These are phyloP conservation scores for Neonectria coccinea DNA, from an alignment of 2,329 filamentous ascomycete genomes.

Conservation along the genomic window DNA sequence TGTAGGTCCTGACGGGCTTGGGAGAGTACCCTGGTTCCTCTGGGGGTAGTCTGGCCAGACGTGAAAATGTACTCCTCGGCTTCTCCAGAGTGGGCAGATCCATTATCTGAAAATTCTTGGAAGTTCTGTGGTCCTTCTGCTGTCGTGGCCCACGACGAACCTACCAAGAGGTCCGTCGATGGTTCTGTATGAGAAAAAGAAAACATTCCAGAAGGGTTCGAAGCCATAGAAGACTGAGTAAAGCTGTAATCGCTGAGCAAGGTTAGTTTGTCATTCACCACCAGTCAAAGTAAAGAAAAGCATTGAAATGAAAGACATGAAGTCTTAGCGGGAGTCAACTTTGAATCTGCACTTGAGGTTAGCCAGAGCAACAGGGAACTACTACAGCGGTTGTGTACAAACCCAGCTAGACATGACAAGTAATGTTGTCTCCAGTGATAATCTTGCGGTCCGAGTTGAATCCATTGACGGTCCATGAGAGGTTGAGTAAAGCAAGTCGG, in stretches of 20 bases:
- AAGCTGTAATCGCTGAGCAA: conserved; percentile 68
- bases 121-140: conserved; percentile 72
- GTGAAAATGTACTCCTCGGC: conserved; percentile 66
- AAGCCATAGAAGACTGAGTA: conserved; percentile 63
- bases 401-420: conserved; percentile 43
- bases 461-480: conserved; percentile 25
- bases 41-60: conserved; percentile 67
- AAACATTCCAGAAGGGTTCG: conserved; percentile 64
- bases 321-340: conserved; percentile 63
- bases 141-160: conserved; percentile 67
- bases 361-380: conserved; percentile 39
- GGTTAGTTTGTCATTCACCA: conserved; percentile 68
- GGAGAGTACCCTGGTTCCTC: conserved; percentile 59
- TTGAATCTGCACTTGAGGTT: conserved; percentile 61
- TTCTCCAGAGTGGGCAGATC: conserved; percentile 63
- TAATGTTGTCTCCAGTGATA: conserved; percentile 11
- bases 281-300: conserved; percentile 50
- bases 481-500: not conserved
- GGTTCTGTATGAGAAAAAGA: conserved; percentile 71
- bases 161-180: conserved; percentile 65
- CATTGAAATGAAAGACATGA: conserved; percentile 46
- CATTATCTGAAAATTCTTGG: conserved; percentile 63
- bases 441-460: conserved; percentile 36
- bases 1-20: conserved; percentile 56
- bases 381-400: conserved; percentile 35